These are phyloP conservation scores for Scopulariopsis brevicaulis DNA, from an alignment of 2,329 filamentous ascomycete species.

Conservation along the genomic window DNA sequence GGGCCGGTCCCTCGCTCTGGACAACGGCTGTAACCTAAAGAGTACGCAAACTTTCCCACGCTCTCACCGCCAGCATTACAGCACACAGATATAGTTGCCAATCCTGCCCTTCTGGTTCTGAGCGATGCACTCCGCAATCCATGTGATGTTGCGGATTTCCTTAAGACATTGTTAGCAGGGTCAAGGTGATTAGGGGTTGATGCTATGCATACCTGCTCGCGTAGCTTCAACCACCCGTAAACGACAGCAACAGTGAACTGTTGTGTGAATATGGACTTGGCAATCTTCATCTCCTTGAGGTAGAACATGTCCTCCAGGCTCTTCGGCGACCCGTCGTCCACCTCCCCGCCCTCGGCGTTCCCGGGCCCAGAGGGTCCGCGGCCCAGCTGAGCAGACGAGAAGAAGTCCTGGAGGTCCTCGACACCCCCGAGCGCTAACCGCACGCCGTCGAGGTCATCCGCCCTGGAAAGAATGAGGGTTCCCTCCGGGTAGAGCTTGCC, in stretches of 20 bases:
- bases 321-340: slow-evolving; percentile 56
- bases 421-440: slow-evolving; percentile 88
- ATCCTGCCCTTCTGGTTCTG: slow-evolving; percentile 99
- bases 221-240: slow-evolving; percentile 94
- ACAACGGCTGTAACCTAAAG: neutral
- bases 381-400: slow-evolving; percentile 76
- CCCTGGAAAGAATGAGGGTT: slow-evolving; percentile 84
- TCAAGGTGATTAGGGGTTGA: neutral
- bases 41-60: neutral
- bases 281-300: slow-evolving; percentile 98
- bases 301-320: slow-evolving; percentile 98
- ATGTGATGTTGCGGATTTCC: slow-evolving; percentile 99
- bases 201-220: slow-evolving; percentile 68
- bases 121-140: slow-evolving; percentile 98
- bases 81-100: slow-evolving; percentile 97
- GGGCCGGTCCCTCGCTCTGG: neutral
- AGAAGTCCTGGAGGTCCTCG: slow-evolving; percentile 88
- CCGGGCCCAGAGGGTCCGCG: slow-evolving; percentile 62
- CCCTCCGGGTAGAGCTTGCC: slow-evolving; percentile 90
- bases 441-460: slow-evolving; percentile 91
- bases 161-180: slow-evolving; percentile 28
- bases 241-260: slow-evolving; percentile 94
- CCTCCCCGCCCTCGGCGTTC: slow-evolving; percentile 74
- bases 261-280: slow-evolving; percentile 86
- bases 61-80: slow-evolving; percentile 38